Evolutionary conservation across 352 stramenopile genomes (phyloP), one percentile per base, ranked within the genome.

Genomic region (Globisporangium paroecandrum): DNA sequence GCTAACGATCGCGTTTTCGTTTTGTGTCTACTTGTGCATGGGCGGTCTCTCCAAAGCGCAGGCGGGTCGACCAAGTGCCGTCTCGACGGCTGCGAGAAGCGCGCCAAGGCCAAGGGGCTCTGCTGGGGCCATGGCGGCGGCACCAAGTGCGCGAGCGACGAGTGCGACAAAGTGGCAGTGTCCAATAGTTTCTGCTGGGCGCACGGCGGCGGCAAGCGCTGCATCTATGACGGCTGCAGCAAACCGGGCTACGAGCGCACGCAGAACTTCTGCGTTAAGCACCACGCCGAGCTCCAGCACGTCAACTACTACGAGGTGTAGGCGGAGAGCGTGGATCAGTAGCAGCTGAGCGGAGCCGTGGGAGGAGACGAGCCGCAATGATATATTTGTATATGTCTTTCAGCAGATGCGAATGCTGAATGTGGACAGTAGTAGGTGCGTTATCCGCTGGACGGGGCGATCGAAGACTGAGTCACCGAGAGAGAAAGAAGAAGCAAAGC

Each of bases 181-280:
- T 70, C 65, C 27, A 78, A 76, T 34, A 73, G 69, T 2, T 68
- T 73, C 20, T 81, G 75, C 55, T 81, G 72, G 72, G 72, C 72
- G 0, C 75, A 81, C 36, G 75, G 75, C 27, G 75, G 75, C 41
- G 71, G 72, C 57, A 78, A 78, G 65, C 69, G 72, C 13, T 81
- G 75, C 55, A 54, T 68, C 18, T 71, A 65, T 22, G 75, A 81
- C 58, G 75, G 69, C 27, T 81, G 75, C 66, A 71, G 69, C 51
- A 73, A 73, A n/a, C 71, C 69, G 0, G 74, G 57, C 1, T 80
- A 80, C 58, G 71, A 80, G 63, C 73, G 73, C 46, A 79, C 70
- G 22, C 65, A 74, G 25, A 66, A 71, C 49, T 74, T 75, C 47
- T 79, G 73, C 62, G 64, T 72, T 54, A 65, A 65, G 41, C 73